Evolutionary conservation across 2,329 filamentous ascomycete species (phyloP).

Genomic region (Penicillium sp.): DNA sequence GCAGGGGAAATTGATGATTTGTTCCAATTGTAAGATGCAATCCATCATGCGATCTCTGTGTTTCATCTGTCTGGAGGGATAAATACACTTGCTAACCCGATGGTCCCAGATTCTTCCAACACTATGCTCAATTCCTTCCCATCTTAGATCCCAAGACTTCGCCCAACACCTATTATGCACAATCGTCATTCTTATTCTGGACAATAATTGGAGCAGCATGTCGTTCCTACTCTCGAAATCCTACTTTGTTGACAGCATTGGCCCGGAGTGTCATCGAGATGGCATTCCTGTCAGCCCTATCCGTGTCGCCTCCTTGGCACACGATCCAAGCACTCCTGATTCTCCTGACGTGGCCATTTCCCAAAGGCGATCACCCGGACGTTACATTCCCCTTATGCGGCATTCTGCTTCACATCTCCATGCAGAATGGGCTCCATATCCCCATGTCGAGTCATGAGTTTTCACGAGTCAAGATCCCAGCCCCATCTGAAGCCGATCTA

Average conservation of each 20-base stretch:
- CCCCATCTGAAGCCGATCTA: conserved; percentile 38
- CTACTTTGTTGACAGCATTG: conserved; percentile 40
- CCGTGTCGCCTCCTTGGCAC: conserved; percentile 33
- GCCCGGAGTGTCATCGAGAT: conserved; percentile 38
- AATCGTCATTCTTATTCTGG: conserved; percentile 85
- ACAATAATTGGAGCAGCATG: conserved; percentile 52
- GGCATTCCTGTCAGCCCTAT: conserved; percentile 37
- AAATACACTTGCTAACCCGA: background rate
- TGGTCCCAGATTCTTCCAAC: conserved; percentile 36
- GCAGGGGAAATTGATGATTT: conserved; percentile 41
- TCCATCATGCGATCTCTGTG: background rate
- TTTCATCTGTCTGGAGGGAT: background rate
- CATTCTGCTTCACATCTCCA: conserved; percentile 44
- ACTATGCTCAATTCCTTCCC: conserved; percentile 42
- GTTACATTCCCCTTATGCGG: conserved; percentile 40
- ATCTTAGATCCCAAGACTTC: conserved; percentile 52
- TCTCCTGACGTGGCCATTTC: conserved; percentile 45
- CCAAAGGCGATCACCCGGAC: conserved; percentile 38
- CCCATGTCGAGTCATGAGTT: conserved; percentile 48
- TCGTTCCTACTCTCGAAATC: conserved; percentile 41
- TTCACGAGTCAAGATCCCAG: conserved; percentile 34
- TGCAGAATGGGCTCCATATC: conserved; percentile 47
- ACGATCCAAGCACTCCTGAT: conserved; percentile 42
- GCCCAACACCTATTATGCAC: conserved; percentile 73
- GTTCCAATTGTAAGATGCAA: conserved; percentile 34